phyloP scores from a whole-genome alignment of 495 filamentous ascomycete species.

The Tuber aestivum region DNA sequence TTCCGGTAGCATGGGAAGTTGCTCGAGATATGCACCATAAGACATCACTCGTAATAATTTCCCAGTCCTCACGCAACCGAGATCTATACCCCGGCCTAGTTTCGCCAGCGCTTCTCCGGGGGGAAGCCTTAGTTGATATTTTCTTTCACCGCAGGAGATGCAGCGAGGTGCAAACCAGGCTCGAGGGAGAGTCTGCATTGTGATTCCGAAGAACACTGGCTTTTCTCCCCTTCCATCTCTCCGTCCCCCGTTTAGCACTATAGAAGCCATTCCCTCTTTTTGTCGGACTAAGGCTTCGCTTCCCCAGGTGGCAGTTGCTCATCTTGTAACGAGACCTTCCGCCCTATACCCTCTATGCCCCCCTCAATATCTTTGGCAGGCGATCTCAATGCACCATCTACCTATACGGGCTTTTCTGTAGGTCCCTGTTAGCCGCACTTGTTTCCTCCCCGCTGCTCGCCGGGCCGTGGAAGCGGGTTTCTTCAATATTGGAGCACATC shows the following conservation, averaged over 20 bases:
- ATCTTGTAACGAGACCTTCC: not conserved
- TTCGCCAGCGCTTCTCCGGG: not conserved
- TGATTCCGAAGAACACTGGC: not conserved
- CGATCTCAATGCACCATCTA: not conserved
- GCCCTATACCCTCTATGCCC: not conserved
- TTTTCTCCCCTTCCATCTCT: not conserved
- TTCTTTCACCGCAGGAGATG: not conserved
- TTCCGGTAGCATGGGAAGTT: not conserved
- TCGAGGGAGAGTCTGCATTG: not conserved
- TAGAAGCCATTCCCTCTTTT: not conserved
- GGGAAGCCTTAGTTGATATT: not conserved
- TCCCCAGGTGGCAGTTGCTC: not conserved
- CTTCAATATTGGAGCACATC: not conserved
- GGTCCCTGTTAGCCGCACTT: not conserved
- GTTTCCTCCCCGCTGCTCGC: not conserved
- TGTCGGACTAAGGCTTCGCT: not conserved
- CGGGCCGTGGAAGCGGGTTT: not conserved
- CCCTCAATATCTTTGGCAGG: not conserved
- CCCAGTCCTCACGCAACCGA: not conserved
- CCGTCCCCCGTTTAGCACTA: not conserved
- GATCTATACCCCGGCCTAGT: not conserved
- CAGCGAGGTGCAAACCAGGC: not conserved
- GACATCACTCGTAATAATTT: not conserved
- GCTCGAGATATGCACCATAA: not conserved
- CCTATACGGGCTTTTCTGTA: not conserved